These are phyloP conservation scores for Elsinoe fawcettii DNA, from an alignment of 2,329 filamentous ascomycete species.

Conservation along the genomic window DNA sequence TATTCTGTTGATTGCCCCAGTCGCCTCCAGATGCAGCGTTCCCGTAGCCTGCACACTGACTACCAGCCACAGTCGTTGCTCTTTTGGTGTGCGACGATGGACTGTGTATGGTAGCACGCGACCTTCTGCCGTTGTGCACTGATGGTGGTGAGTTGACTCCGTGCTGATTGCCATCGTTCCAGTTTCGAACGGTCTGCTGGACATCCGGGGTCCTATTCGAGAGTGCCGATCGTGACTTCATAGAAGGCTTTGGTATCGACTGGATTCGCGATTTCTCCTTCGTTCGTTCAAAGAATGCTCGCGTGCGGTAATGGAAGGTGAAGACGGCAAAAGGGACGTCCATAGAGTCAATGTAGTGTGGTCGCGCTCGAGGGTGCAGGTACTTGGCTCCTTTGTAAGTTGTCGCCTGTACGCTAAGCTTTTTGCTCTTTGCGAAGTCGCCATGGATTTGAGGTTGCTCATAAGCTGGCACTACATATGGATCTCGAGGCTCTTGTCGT, in stretches of 20 bases:
- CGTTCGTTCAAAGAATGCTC: constrained; percentile 25
- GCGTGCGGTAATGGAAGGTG: constrained; percentile 41
- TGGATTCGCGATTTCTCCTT: neutral
- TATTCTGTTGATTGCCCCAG: neutral
- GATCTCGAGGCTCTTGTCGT: constrained; percentile 6
- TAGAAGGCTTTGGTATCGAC: neutral
- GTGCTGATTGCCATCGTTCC: constrained; percentile 10
- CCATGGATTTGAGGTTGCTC: constrained; percentile 11
- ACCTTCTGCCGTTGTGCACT: neutral
- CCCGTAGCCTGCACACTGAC: neutral
- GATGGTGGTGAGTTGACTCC: neutral
- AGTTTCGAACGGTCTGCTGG: neutral
- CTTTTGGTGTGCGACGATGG: neutral
- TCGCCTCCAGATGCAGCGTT: neutral
- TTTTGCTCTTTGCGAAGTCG: constrained; percentile 1
- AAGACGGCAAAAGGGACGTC: constrained; percentile 39
- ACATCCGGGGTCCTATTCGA: neutral
- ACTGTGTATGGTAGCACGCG: neutral
- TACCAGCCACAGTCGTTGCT: neutral
- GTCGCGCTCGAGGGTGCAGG: constrained; percentile 30
- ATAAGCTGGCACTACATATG: constrained; percentile 1
- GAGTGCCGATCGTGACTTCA: neutral
- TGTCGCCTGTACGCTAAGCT: constrained; percentile 28
- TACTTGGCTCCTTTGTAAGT: constrained; percentile 33
- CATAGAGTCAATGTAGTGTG: constrained; percentile 37